Evolutionary conservation across 768 basidiomycete genomes (phyloP).

Genomic region (Trametes cingulata): DNA sequence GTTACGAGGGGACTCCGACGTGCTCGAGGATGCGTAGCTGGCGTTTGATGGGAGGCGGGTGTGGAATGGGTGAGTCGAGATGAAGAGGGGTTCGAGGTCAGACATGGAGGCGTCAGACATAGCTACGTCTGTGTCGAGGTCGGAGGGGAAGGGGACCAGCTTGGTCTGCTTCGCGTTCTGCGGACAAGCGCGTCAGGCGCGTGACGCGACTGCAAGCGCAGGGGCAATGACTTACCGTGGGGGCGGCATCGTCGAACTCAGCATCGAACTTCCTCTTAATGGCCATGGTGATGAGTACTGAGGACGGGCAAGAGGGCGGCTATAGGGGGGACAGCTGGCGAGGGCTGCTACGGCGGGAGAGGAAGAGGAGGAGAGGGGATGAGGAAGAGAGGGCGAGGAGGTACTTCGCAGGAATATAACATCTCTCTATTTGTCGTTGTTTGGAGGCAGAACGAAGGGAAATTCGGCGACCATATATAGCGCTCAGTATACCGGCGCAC

Average conservation of each 20-base stretch:
- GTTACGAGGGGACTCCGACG: constrained; percentile 26
- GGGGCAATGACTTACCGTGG: constrained; percentile 24
- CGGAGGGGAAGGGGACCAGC: constrained; percentile 68
- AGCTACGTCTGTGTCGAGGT: constrained; percentile 61
- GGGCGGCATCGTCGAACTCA: constrained; percentile 52
- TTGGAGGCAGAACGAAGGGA: constrained; percentile 16
- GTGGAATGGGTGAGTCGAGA: constrained; percentile 52
- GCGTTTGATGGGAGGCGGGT: constrained; percentile 65
- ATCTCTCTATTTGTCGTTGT: constrained; percentile 21
- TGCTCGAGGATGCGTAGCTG: constrained; percentile 48
- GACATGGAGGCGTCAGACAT: constrained; percentile 61
- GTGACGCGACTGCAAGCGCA: constrained; percentile 16
- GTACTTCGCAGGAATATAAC: constrained; percentile 21
- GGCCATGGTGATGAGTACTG: constrained; percentile 46
- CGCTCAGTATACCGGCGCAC: constrained; percentile 19
- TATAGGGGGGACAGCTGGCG: not conserved
- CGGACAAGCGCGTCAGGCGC: constrained; percentile 24
- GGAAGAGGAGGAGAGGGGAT: constrained; percentile 18
- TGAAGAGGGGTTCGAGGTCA: constrained; percentile 57
- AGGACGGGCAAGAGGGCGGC: not conserved
- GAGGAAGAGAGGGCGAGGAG: constrained; percentile 10
- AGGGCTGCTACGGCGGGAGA: not conserved
- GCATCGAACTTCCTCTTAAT: constrained; percentile 75
- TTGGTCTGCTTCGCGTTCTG: constrained; percentile 71
- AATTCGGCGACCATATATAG: constrained; percentile 18